phyloP scores from a whole-genome alignment of 805 yeast species.

The Metschnikowia borealis region DNA sequence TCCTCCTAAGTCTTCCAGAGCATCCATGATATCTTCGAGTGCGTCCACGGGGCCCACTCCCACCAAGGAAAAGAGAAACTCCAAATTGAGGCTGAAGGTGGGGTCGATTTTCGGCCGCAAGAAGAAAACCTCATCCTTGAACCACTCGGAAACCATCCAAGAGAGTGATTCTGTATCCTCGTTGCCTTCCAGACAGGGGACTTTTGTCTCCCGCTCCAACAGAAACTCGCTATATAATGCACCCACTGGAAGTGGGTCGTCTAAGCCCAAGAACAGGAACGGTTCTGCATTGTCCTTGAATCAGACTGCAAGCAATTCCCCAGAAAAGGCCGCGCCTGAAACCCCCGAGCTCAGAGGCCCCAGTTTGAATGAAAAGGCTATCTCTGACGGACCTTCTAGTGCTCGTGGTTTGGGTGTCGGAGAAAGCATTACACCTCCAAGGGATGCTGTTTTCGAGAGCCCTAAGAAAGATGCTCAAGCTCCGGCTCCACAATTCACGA shows the following conservation, averaged over 20 bases:
- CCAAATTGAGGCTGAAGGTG: conserved; percentile 61
- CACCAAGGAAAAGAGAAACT: conserved; percentile 27
- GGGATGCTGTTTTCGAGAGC: not conserved
- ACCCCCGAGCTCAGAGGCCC: not conserved
- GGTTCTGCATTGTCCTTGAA: not conserved
- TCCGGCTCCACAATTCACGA: not conserved
- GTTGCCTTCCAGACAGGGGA: conserved; percentile 11
- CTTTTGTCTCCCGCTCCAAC: conserved; percentile 10
- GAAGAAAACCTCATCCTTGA: conserved; percentile 42
- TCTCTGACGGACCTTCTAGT: not conserved
- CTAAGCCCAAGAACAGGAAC: conserved; percentile 1
- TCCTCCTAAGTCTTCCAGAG: not conserved
- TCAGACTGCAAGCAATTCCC: not conserved
- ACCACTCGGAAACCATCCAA: conserved; percentile 26
- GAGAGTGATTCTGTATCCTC: conserved; percentile 31
- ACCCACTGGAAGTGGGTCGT: not conserved
- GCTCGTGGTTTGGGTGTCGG: not conserved
- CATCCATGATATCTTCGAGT: conserved; percentile 11
- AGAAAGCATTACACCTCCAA: not conserved
- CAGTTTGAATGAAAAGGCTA: not conserved
- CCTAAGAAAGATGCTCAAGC: not conserved
- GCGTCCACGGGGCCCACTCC: conserved; percentile 19
- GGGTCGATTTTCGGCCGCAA: conserved; percentile 69
- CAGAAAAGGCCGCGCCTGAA: not conserved
- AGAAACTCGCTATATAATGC: conserved; percentile 12